Conservation (phyloP, 2,329 filamentous ascomycete species). For the Cordyceps sp. region DNA sequence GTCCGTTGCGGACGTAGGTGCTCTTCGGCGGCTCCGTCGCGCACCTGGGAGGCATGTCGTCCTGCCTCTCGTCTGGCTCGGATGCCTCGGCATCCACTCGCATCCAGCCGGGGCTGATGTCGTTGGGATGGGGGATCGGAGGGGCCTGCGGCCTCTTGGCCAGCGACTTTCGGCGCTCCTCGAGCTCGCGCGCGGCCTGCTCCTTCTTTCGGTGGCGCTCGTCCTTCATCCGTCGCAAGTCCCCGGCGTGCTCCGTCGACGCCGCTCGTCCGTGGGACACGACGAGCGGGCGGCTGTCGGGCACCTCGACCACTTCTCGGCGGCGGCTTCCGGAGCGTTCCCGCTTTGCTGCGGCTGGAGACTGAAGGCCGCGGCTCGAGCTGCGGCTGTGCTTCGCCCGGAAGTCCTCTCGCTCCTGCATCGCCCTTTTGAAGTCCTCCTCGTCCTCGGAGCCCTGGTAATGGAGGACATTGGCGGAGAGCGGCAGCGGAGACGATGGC, state of each 20-base stretch:
- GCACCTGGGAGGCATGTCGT: constrained; percentile 37
- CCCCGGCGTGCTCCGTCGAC: constrained; percentile 32
- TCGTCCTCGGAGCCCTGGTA: constrained; percentile 45
- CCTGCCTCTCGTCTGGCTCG: constrained; percentile 21
- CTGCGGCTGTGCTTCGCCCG: constrained; percentile 37
- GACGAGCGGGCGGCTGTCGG: constrained; percentile 15
- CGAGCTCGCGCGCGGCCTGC: constrained; percentile 66
- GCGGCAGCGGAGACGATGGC: constrained; percentile 66
- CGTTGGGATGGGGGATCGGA: constrained; percentile 57
- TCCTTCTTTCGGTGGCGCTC: constrained; percentile 54
- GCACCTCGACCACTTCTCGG: constrained; percentile 14
- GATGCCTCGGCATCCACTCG: constrained; percentile 23
- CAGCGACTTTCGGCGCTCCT: constrained; percentile 72
- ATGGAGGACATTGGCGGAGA: constrained; percentile 34
- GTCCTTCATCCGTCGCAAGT: constrained; percentile 37
- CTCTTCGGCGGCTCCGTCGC: constrained; percentile 45
- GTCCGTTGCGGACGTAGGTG: constrained; percentile 30
- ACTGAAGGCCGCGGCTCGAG: constrained; percentile 22
- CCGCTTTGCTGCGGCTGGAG: constrained; percentile 15
- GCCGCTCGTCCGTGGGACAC: constrained; percentile 15
- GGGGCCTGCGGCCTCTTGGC: constrained; percentile 67
- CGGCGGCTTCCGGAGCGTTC: constrained; percentile 24
- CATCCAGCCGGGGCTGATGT: constrained; percentile 19
- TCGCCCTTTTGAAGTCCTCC: constrained; percentile 36
- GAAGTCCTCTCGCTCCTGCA: constrained; percentile 38